A percentile compares a stretch with the other conserved stretches of the same genome.
These are phyloP conservation scores for Rhodofomes roseus DNA, from an alignment of 1,284 basidiomycete species.

Conservation along the genomic window DNA sequence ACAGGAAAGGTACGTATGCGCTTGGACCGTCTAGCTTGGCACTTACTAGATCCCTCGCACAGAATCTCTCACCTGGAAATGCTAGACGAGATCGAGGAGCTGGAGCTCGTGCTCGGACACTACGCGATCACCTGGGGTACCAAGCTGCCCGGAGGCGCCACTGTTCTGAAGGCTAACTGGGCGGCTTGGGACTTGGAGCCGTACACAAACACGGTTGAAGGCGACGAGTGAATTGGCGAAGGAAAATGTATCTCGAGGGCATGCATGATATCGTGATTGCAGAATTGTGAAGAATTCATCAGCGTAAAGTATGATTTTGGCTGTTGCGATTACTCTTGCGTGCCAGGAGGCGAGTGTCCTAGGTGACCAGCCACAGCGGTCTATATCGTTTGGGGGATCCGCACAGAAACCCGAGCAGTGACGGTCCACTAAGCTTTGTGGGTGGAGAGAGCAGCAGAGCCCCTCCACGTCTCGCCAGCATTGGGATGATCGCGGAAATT, in stretches of 20 bases:
- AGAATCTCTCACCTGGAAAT: conserved; percentile 79
- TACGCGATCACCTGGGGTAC: conserved; percentile 84
- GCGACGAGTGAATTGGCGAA: not conserved
- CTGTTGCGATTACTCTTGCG: too few relatives aligned
- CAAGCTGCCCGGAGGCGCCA: conserved; percentile 14
- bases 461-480: not conserved
- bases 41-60: not conserved
- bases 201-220: not conserved
- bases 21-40: too few relatives aligned
- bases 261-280: not conserved
- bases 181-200: conserved; percentile 24
- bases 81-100: conserved; percentile 90
- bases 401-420: too few relatives aligned
- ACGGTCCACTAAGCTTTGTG: not conserved
- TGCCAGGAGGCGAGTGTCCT: too few relatives aligned
- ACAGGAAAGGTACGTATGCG: conserved; percentile 50
- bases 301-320: not conserved
- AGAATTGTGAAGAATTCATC: not conserved
- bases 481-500: conserved; percentile 8
- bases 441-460: not conserved
- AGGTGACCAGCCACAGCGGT: too few relatives aligned
- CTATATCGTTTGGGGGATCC: too few relatives aligned
- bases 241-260: too few relatives aligned
- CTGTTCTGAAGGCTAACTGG: conserved; percentile 12
- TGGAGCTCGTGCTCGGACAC: conserved; percentile 82